Evolutionary conservation across 2,329 filamentous ascomycete genomes (phyloP).

Genomic region (Botryosphaeria dothidea): DNA sequence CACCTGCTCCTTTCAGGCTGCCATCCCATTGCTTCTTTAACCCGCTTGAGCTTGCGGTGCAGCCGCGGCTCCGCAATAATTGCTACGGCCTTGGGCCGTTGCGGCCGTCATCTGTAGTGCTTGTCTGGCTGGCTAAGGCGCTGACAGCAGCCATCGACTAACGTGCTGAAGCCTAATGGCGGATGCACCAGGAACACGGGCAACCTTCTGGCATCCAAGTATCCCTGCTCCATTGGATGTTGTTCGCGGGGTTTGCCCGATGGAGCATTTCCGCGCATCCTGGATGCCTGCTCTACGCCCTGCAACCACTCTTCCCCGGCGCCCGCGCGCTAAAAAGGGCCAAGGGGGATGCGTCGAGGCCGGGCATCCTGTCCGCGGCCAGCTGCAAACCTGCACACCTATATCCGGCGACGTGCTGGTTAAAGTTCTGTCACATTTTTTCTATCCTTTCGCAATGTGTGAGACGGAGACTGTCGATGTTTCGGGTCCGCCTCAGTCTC

Average conservation of each 20-base stretch:
- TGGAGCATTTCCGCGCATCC: conserved; percentile 6
- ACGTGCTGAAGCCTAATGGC: background rate
- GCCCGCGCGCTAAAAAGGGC: conserved; percentile 1
- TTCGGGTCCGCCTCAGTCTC: conserved; percentile 15
- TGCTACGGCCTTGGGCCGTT: background rate
- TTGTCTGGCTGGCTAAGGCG: background rate
- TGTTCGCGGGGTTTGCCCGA: background rate
- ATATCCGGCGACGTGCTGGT: conserved; percentile 8
- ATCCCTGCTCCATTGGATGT: background rate
- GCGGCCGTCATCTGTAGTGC: background rate
- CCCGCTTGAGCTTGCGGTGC: conserved; percentile 12
- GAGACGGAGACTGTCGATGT: conserved; percentile 16
- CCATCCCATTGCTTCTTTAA: conserved; percentile 2
- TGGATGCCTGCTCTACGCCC: conserved; percentile 6
- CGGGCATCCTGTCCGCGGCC: conserved; percentile 32
- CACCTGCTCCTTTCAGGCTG: conserved; percentile 14
- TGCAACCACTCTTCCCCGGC: background rate
- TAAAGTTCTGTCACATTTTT: conserved; percentile 17
- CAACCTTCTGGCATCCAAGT: background rate
- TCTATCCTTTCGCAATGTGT: conserved; percentile 6
- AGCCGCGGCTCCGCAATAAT: conserved; percentile 11
- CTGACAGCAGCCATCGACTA: conserved; percentile 6
- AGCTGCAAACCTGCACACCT: background rate
- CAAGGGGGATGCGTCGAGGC: conserved; percentile 19
- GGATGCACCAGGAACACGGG: conserved; percentile 13